These are phyloP conservation scores for Pelargonium fulgidum DNA, from an alignment of 441 rosid genomes.

Conservation along the genomic window DNA sequence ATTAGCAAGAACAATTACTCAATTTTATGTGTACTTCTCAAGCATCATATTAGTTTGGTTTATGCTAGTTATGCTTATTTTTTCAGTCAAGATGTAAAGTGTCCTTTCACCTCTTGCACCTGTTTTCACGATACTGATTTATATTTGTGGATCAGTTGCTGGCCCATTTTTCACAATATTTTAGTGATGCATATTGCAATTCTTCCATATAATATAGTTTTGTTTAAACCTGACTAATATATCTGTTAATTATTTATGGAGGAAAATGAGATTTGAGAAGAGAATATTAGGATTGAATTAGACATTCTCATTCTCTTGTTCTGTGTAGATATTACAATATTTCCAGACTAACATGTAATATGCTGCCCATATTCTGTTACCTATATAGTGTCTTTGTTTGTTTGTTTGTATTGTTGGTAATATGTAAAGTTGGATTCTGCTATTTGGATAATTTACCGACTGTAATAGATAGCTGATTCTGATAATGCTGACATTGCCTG, in stretches of 20 bases:
- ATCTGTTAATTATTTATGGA: neutral
- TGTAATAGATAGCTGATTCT: neutral
- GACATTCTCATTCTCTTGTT: neutral
- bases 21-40: neutral
- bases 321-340: neutral
- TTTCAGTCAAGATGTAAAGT: neutral
- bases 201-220: neutral
- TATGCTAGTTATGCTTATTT: neutral
- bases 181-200: neutral
- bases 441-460: neutral
- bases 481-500: conserved; percentile 20
- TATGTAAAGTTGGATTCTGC: neutral
- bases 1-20: neutral
- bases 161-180: neutral
- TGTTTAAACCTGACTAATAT: neutral
- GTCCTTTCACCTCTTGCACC: neutral
- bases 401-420: neutral
- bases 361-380: neutral
- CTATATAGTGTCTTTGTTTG: neutral
- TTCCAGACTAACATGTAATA: no score
- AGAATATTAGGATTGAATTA: neutral
- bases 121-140: neutral
- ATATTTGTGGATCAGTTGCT: neutral
- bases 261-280: neutral
- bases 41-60: neutral